Evolutionary conservation across 2,329 filamentous ascomycete species (phyloP).

Genomic region (Alternaria novae-zelandiae): DNA sequence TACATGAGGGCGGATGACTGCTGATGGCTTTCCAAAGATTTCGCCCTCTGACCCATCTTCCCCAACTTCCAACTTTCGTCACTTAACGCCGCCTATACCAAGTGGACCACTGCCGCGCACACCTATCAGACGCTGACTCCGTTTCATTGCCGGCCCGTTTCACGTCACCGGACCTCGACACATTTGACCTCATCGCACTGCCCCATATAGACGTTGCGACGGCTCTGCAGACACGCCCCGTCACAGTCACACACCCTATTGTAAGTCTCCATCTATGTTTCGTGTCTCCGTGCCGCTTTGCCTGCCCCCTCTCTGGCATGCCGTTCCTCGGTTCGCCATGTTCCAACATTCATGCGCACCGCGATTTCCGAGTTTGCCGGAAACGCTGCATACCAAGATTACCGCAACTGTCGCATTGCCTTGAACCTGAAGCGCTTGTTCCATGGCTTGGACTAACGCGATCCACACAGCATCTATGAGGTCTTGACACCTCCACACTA

Average conservation of each 20-base stretch:
- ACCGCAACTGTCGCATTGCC: not conserved
- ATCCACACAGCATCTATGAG: slow-evolving; percentile 14
- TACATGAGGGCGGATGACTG: slow-evolving; percentile 33
- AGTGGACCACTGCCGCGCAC: slow-evolving; percentile 13
- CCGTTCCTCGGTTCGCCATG: not conserved
- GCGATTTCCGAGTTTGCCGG: slow-evolving; percentile 4
- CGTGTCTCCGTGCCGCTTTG: not conserved
- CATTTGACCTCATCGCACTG: slow-evolving; percentile 1
- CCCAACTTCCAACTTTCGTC: not conserved
- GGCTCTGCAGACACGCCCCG: slow-evolving; percentile 2
- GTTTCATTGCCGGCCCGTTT: slow-evolving; percentile 32
- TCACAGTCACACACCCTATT: slow-evolving; percentile 14
- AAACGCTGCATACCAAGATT: slow-evolving; percentile 1
- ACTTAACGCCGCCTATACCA: not conserved
- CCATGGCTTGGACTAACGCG: slow-evolving; percentile 15
- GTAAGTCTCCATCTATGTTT: slow-evolving; percentile 17
- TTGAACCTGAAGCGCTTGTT: not conserved
- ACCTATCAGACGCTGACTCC: slow-evolving; percentile 15
- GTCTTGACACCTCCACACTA: slow-evolving; percentile 5
- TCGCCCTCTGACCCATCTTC: slow-evolving; percentile 10
- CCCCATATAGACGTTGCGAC: slow-evolving; percentile 7
- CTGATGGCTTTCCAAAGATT: slow-evolving; percentile 24
- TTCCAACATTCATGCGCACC: slow-evolving; percentile 2
- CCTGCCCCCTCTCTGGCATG: not conserved
- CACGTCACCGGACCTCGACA: slow-evolving; percentile 19